Percentiles rank a stretch among this genome's conserved stretches.
These are phyloP conservation scores for Solanum chilense DNA, from an alignment of 257 asterid species.

Conservation along the genomic window DNA sequence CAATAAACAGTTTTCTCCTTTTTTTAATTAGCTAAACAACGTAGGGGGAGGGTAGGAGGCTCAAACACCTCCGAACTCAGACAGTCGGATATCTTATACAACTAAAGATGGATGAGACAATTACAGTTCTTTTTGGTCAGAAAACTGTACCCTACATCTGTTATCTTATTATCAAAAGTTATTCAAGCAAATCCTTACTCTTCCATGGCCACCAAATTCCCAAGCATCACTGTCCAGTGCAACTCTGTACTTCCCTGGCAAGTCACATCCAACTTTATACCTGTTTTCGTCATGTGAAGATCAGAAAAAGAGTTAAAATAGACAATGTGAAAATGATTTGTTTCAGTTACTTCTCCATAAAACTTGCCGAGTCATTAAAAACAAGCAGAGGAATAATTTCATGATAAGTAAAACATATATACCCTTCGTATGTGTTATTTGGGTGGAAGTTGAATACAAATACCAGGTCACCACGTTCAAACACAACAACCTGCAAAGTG, in stretches of 20 bases:
- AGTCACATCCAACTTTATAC: constrained; percentile 92
- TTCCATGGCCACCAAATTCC: constrained; percentile 93
- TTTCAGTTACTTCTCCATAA: background rate
- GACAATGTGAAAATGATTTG: background rate
- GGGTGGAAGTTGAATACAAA: constrained; percentile 93
- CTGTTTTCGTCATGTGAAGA: constrained; percentile 24
- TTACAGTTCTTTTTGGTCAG: background rate
- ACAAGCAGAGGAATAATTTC: constrained; percentile 5
- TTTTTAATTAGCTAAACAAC: background rate
- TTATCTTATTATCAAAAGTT: background rate
- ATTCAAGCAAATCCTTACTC: constrained; percentile 46
- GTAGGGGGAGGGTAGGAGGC: background rate
- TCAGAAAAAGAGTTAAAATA: background rate
- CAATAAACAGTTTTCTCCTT: background rate
- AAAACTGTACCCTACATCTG: background rate
- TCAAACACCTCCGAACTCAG: background rate
- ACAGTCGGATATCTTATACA: background rate
- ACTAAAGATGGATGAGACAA: background rate
- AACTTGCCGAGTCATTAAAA: background rate
- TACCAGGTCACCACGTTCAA: constrained; percentile 85
- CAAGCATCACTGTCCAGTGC: constrained; percentile 87
- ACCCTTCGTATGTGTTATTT: constrained; percentile 80
- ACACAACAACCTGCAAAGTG: constrained; percentile 71
- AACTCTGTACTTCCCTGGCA: constrained; percentile 89
- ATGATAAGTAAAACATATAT: constrained; percentile 1